Conservation (phyloP, 2,329 filamentous ascomycete species). For the Cercospora sojina region DNA sequence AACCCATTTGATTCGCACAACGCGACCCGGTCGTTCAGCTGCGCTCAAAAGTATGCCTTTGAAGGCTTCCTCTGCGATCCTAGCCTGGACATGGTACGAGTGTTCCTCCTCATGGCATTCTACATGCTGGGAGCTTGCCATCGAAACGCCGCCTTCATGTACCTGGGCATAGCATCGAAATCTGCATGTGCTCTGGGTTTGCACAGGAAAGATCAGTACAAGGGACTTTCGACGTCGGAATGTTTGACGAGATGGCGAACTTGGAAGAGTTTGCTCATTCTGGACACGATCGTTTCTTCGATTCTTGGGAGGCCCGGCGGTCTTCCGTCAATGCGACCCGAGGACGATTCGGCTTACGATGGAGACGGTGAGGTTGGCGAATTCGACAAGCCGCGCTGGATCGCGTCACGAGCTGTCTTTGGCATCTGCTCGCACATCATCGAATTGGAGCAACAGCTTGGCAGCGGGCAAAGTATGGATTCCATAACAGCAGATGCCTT, state of each 20-base stretch:
- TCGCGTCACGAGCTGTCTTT: constrained; percentile 20
- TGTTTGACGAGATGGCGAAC: constrained; percentile 40
- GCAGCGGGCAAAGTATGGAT: constrained; percentile 22
- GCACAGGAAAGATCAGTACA: constrained; percentile 41
- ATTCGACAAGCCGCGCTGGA: constrained; percentile 20
- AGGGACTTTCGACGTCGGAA: constrained; percentile 21
- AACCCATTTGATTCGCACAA: constrained; percentile 25
- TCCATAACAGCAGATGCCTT: constrained; percentile 22
- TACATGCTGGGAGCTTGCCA: constrained; percentile 61
- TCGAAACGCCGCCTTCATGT: constrained; percentile 63
- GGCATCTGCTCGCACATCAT: constrained; percentile 27
- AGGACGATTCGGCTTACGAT: constrained; percentile 22
- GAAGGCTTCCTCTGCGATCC: constrained; percentile 55
- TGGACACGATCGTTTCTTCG: constrained; percentile 51
- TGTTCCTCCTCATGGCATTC: constrained; percentile 58
- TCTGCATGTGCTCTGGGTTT: constrained; percentile 59
- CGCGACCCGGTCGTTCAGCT: constrained; percentile 47
- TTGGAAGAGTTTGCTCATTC: constrained; percentile 50
- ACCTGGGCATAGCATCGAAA: constrained; percentile 59
- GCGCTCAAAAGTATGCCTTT: constrained; percentile 51
- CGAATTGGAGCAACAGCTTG: constrained; percentile 26
- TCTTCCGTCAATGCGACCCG: constrained; percentile 21
- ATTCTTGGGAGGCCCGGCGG: constrained; percentile 50
- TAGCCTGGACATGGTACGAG: constrained; percentile 53
- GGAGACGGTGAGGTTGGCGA: constrained; percentile 18